Percentiles rank a stretch among this genome's conserved stretches.
Conservation (phyloP, 768 basidiomycete genomes). For the Boletellus sp. region DNA sequence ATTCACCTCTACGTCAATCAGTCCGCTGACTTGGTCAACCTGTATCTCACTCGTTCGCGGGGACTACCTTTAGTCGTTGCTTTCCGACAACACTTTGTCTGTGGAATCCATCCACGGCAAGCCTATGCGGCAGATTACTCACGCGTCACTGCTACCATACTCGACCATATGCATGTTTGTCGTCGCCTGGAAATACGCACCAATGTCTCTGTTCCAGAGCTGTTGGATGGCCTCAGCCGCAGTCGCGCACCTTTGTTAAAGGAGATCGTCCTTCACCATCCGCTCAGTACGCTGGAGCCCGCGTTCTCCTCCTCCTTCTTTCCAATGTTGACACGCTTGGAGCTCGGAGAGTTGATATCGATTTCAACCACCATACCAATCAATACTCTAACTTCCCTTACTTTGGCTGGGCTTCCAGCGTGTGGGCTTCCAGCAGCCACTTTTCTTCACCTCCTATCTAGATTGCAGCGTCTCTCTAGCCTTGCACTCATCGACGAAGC, state of each 20-base stretch:
- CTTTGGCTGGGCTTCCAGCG: constrained; percentile 21
- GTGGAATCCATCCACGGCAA: constrained; percentile 18
- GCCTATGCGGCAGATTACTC: constrained; percentile 18
- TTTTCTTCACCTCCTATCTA: constrained; percentile 23
- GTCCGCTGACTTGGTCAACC: constrained; percentile 22
- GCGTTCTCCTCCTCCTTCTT: constrained; percentile 19
- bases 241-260: constrained; percentile 24
- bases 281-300: constrained; percentile 8
- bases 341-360: constrained; percentile 19
- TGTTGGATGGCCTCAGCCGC: constrained; percentile 21
- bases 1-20: constrained; percentile 26
- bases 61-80: constrained; percentile 21
- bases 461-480: constrained; percentile 19
- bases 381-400: constrained; percentile 22
- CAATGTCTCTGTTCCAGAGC: constrained; percentile 21
- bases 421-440: constrained; percentile 18
- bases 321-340: constrained; percentile 20
- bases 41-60: constrained; percentile 26
- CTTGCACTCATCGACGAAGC: constrained; percentile 26
- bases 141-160: constrained; percentile 24
- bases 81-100: constrained; percentile 24
- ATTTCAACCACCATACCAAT: constrained; percentile 17
- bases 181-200: constrained; percentile 25
- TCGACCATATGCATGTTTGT: constrained; percentile 25
- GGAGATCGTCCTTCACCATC: constrained; percentile 25